phyloP scores from a whole-genome alignment of 805 yeast genomes.

The Teunomyces kruisii region DNA sequence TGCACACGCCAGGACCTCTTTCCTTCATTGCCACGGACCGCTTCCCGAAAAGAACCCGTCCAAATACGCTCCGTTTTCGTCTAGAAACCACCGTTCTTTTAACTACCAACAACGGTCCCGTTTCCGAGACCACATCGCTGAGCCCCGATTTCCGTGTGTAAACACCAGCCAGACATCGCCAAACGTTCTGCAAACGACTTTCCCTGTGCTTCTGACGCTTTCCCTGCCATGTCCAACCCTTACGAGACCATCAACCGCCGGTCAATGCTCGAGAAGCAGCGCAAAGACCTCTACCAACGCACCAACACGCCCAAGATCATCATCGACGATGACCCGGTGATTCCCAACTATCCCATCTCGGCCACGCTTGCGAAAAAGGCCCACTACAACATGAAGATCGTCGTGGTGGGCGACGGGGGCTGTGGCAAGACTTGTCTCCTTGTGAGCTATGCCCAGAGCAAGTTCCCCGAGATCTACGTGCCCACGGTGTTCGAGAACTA shows the following conservation, averaged over 20 bases:
- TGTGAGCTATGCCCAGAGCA: slow-evolving; percentile 64
- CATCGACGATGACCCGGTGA: slow-evolving; percentile 36
- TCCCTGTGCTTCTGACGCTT: neutral
- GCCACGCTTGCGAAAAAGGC: slow-evolving; percentile 17
- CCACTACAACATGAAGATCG: slow-evolving; percentile 51
- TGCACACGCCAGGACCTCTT: no score
- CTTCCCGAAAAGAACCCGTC: neutral
- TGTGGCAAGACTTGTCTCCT: slow-evolving; percentile 86
- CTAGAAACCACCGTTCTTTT: no score
- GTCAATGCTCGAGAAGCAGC: slow-evolving; percentile 19
- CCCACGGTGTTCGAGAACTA: slow-evolving; percentile 86
- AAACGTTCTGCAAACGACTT: no score
- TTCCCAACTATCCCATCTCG: slow-evolving; percentile 35
- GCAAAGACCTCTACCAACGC: slow-evolving; percentile 21
- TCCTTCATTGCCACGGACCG: neutral
- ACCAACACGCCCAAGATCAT: slow-evolving; percentile 26
- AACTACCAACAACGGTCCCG: no score
- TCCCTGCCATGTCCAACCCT: slow-evolving; percentile 20
- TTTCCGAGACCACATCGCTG: no score
- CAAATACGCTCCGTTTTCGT: no score
- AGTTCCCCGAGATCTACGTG: slow-evolving; percentile 69
- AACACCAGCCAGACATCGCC: no score
- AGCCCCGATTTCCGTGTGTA: no score
- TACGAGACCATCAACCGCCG: slow-evolving; percentile 26
- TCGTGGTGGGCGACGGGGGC: slow-evolving; percentile 87